Evolutionary conservation across 768 basidiomycete genomes (phyloP), one percentile per base, ranked within the genome.

Genomic region (Russula emetica): DNA sequence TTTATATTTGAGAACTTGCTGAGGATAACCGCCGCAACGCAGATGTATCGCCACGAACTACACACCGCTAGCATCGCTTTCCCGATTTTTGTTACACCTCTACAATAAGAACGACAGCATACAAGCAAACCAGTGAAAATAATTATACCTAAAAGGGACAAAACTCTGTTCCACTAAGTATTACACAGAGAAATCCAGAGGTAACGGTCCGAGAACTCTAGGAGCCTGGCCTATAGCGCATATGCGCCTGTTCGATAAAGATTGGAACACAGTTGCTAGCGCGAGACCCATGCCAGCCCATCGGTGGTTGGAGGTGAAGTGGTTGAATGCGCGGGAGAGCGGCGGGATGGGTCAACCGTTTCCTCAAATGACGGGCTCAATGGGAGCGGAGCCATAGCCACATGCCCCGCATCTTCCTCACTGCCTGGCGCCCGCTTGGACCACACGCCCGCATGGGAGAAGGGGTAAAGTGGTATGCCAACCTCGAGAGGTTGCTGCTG

Each of bases 401-500:
- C 55, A 22, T 53, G 52, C 22, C 49, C 62, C 49, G 68, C 69
- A 45, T 79, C 77, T 47, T 69, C 74, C 10, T 74, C 68, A 24
- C 74, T 67, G 42, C 70, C 66, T 66, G 78, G 77, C 20, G 18
- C 55, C 52, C 80, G 77, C 63, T 80, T 83, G 64, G 82, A 73
- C 75, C 86, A 89, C 47, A 87, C 71, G 16, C 83, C 80, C 56
- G 80, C 75, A 68, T 85, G 84, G n/a, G 90, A 91, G 72, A 91
- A 91, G 5, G 87, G 88, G 76, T 88, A 92, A 49, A 91, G 78
- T 13, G 90, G 90, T 20, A 92, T 81, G 36, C 88, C 87, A 61
- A 91, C 86, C 72, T 90, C 85, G 38, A 92, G 79, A 20, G 91
- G 90, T 67, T 85, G 83, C 71, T 87, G 86, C 73, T 92, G 90